Evolutionary conservation across 768 basidiomycete species (phyloP), one percentile per base, ranked within the genome.

Genomic region (Floccularia luteovirens): DNA sequence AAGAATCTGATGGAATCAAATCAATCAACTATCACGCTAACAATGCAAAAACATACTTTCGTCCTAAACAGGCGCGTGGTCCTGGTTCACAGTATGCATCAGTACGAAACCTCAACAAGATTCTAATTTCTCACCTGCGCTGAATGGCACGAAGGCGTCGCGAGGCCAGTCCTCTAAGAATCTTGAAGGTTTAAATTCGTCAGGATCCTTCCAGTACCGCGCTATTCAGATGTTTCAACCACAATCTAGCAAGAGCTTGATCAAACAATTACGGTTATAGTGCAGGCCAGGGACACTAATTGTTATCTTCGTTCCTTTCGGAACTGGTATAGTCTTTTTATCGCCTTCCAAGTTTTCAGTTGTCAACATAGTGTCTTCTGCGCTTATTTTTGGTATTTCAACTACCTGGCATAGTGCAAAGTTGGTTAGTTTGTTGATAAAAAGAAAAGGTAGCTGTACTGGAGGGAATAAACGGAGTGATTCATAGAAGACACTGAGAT

Each of bases 401-500:
- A 28, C 33, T 3, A 42, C 48, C 50, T 45, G 27, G 14, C 8
- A 28, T 8, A 28, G 14, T 14, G 8, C 23, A 20, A 28, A 14
- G 22, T n/a, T 11, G 17, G n/a, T 27, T 36, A 28, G 14, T 28
- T 14, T 28, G 27, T 8, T 14, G 27, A 28, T 3, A 16, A 30
- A 13, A 14, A 25, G 23, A 14, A 38, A 37, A 10, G 20, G 6
- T 28, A 3, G 14, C 52, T 60, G 38, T 38, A 70, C 71, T n/a
- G 72, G 64, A 24, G 67, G 61, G 40, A 62, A 74, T 53, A 75
- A 44, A 19, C 74, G 60, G 16, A 74, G 51, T 2, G 71, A 70
- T 50, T 75, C 74, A 42, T 74, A 59, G 42, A 70, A 66, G 2
- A 70, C 69, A n/a, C n/a, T n/a, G n/a, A n/a, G n/a, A n/a, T n/a